A percentile compares a stretch with the other conserved stretches of the same genome.
Evolutionary conservation across 2,329 filamentous ascomycete genomes (phyloP).

Genomic region (Teratosphaeria viscida): DNA sequence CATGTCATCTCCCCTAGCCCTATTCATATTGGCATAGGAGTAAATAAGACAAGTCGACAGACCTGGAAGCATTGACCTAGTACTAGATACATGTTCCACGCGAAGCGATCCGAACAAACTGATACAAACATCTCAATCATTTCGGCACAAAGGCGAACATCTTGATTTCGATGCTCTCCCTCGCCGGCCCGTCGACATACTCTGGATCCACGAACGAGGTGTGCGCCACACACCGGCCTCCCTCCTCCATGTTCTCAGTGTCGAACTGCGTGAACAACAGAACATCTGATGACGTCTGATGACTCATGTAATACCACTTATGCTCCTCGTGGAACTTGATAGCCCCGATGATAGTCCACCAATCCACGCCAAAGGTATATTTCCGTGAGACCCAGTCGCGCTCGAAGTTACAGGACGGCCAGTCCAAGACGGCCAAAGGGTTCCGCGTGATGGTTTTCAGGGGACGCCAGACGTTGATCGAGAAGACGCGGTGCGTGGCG

Average conservation of each 20-base stretch:
- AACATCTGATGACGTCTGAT: background rate
- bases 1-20: background rate
- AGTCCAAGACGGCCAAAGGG: background rate
- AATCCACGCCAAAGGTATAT: background rate
- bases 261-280: background rate
- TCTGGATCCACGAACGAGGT: background rate
- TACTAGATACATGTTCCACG: no score
- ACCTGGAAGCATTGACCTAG: no score
- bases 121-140: background rate
- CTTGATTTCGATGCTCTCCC: background rate
- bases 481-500: background rate
- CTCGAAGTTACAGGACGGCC: background rate
- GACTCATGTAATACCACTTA: background rate
- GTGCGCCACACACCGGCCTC: background rate
- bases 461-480: background rate
- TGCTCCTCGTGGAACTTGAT: background rate
- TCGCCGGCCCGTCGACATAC: background rate
- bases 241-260: background rate
- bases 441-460: background rate
- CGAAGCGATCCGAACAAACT: no score
- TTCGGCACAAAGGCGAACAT: background rate
- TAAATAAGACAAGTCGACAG: no score
- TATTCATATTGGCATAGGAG: background rate
- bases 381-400: background rate
- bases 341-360: background rate